phyloP scores from a whole-genome alignment of 257 asterid species.

The Solanum boliviense region DNA sequence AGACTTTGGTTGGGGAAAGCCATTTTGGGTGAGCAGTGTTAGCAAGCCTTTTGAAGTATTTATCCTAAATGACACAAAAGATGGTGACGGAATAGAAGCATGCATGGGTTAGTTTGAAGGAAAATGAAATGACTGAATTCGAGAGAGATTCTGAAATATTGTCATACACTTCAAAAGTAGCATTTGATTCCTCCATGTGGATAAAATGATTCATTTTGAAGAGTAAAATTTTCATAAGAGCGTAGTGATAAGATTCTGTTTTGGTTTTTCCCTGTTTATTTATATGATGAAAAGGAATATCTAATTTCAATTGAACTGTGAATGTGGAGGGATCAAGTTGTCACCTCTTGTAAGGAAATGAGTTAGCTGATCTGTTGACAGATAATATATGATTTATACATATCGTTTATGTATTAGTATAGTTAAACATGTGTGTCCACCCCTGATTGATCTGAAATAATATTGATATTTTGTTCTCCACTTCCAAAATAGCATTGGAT shows the following conservation, averaged over 20 bases:
- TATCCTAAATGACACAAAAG: background rate
- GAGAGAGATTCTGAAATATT: background rate
- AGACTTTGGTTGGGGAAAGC: constrained; percentile 38
- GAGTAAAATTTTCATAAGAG: background rate
- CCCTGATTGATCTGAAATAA: background rate
- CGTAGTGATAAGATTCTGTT: background rate
- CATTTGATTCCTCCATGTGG: background rate
- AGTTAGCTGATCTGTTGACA: background rate
- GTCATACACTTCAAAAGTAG: background rate
- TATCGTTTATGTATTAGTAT: background rate
- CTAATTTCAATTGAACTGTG: background rate
- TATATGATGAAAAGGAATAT: background rate
- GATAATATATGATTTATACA: background rate
- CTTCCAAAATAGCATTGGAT: background rate
- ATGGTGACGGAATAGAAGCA: constrained; percentile 24
- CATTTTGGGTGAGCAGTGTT: background rate
- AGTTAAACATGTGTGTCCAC: background rate
- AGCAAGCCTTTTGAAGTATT: background rate
- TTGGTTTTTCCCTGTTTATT: no score
- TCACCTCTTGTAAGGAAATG: background rate
- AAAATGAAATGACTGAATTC: constrained; percentile 6
- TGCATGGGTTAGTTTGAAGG: constrained; percentile 12
- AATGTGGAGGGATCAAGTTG: background rate
- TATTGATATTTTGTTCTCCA: background rate
- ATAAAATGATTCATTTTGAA: background rate